Base-by-base conservation (phyloP, 2,329 filamentous ascomycete genomes). In the Dryadomyces quercivorus region DNA sequence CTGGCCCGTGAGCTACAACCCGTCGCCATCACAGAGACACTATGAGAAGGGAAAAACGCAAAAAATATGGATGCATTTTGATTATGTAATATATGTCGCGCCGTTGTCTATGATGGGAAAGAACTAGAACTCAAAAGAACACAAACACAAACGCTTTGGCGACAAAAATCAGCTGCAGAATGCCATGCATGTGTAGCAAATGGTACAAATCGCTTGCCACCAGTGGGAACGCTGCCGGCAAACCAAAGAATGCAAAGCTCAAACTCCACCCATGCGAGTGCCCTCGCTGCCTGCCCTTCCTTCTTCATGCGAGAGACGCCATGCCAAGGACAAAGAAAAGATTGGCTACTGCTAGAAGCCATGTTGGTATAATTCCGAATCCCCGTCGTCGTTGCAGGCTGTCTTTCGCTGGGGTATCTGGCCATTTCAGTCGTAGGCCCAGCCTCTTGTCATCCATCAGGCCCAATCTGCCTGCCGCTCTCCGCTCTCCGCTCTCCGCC, bases 1-100 rank as follows among this genome's bases (percentile, higher is more conserved):
- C 67, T 80, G 66, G 71, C 74, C 5, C 67, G 67, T 61, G 66
- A 76, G 49, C 75, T 82, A 74, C 64, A 59, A 59, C 69, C 73
- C 18, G 76, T 82, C 12, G 72, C 72, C 58, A 75, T 81, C 42
- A 40, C 26, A 31, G 68, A 63, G 54, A 58, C 80, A 60, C 77
- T 77, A 13, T 80, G 77, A 77, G 67, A 68, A 59, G 64, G 68
- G 59, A 43, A 20, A 51, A 15, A 20, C 36, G 34, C 12, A 26
- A 52, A 36, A 34, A 45, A 5, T 12, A 45, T 38, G 5, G 62
- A 65, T 64, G 61, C 59, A 63, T 45, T 45, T 40, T 40, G 36
- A 40, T 40, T 16, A 40, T 40, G 15, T 40, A 40, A 40, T 40
- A 40, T 40, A 40, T 12, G 9, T 40, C 36, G 36, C 36, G 21